Conservation (phyloP, 2,329 filamentous ascomycete genomes). For the Aureobasidium sp. region DNA sequence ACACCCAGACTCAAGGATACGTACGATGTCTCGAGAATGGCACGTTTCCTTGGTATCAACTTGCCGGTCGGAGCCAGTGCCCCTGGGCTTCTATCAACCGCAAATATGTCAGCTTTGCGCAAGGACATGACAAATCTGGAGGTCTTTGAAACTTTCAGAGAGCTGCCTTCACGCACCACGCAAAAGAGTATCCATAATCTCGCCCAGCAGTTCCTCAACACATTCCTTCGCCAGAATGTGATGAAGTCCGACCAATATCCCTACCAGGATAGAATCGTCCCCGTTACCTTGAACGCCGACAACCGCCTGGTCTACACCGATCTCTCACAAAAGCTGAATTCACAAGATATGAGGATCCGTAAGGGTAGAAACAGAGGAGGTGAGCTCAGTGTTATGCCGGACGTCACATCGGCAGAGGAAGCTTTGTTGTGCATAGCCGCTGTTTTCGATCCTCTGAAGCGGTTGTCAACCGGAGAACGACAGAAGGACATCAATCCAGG, state of each 20-base stretch:
- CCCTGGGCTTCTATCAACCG: constrained; percentile 34
- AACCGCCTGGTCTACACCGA: constrained; percentile 48
- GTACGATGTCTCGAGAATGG: constrained; percentile 50
- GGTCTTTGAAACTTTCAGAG: constrained; percentile 45
- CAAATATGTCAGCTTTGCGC: constrained; percentile 35
- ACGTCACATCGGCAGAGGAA: neutral
- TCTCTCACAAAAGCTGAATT: constrained; percentile 44
- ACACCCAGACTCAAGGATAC: constrained; percentile 52
- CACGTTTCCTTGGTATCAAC: constrained; percentile 45
- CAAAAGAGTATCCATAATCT: constrained; percentile 42
- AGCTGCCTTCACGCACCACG: constrained; percentile 43
- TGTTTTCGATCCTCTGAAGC: neutral
- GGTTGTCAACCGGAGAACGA: neutral
- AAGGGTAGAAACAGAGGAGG: constrained; percentile 16
- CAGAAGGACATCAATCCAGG: neutral
- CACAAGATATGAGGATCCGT: constrained; percentile 40
- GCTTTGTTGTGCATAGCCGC: neutral
- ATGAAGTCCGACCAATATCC: constrained; percentile 34
- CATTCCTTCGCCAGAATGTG: constrained; percentile 40
- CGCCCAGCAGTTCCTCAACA: constrained; percentile 48
- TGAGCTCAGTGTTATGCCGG: neutral
- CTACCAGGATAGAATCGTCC: constrained; percentile 35
- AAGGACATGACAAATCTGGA: constrained; percentile 44
- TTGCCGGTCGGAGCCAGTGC: constrained; percentile 47
- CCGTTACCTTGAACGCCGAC: constrained; percentile 35